These are phyloP conservation scores for Mrakia hoshinonis DNA, from an alignment of 768 basidiomycete species.

Conservation along the genomic window DNA sequence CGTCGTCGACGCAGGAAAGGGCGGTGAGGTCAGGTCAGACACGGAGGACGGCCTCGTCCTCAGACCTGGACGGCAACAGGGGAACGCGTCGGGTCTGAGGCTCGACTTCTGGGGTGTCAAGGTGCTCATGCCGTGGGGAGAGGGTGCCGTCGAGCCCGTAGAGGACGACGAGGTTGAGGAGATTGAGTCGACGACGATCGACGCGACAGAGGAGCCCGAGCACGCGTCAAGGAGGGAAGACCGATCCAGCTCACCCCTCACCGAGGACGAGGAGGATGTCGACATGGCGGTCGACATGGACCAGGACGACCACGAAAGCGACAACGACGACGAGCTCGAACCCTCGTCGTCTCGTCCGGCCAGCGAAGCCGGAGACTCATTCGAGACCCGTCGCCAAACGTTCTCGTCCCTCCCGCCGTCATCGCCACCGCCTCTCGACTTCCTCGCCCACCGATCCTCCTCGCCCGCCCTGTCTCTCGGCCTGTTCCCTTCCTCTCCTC, in stretches of 20 bases:
- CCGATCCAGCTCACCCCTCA: conserved; percentile 11
- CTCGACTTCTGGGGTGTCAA: conserved; percentile 24
- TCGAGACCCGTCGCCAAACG: not conserved
- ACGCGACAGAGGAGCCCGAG: no score
- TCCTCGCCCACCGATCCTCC: conserved; percentile 1
- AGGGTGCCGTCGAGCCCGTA: not conserved
- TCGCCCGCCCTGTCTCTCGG: not conserved
- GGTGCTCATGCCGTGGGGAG: conserved; percentile 15
- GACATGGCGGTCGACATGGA: not conserved
- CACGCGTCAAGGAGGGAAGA: not conserved
- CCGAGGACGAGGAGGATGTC: not conserved
- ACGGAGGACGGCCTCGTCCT: not conserved
- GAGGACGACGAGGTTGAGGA: not conserved
- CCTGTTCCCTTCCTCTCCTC: conserved; percentile 7
- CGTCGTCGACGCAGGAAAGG: not conserved
- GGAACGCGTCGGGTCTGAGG: not conserved
- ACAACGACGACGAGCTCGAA: not conserved
- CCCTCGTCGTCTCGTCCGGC: not conserved
- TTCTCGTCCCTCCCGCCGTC: conserved; percentile 8
- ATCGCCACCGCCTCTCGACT: not conserved
- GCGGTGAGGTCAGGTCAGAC: not conserved
- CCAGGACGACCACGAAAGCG: not conserved
- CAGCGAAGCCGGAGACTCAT: not conserved
- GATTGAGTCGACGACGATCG: no score
- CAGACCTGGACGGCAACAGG: not conserved